phyloP scores from a whole-genome alignment of 768 basidiomycete genomes.

The Thelephora ganbajun region DNA sequence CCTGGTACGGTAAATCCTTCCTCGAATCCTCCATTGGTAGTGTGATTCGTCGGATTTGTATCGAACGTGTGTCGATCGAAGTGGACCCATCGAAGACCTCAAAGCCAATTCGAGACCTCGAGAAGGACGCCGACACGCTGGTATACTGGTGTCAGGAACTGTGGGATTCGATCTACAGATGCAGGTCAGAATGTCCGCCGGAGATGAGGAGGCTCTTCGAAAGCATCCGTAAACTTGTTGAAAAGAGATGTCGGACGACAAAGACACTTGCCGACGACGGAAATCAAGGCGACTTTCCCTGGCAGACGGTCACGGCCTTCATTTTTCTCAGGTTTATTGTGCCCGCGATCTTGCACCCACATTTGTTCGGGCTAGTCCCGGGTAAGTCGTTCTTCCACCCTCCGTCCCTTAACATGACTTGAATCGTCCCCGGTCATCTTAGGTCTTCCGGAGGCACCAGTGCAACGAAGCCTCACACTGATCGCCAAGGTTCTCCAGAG shows the following conservation, averaged over 20 bases:
- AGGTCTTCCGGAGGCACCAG: slow-evolving; percentile 54
- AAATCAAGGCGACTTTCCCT: slow-evolving; percentile 39
- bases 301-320: slow-evolving; percentile 81
- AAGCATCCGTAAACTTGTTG: slow-evolving; percentile 60
- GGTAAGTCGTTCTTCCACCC: slow-evolving; percentile 27
- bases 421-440: not conserved
- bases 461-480: slow-evolving; percentile 70
- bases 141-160: slow-evolving; percentile 69
- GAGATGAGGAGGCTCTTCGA: slow-evolving; percentile 61
- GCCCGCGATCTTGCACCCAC: slow-evolving; percentile 81
- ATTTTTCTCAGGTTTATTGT: slow-evolving; percentile 84
- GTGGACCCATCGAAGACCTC: slow-evolving; percentile 63
- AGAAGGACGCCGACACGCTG: slow-evolving; percentile 53
- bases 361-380: slow-evolving; percentile 65
- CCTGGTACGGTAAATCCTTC: slow-evolving; percentile 68
- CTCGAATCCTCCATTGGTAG: slow-evolving; percentile 69
- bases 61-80: slow-evolving; percentile 68
- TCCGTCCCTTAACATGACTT: not conserved
- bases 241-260: slow-evolving; percentile 39
- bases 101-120: slow-evolving; percentile 45
- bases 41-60: slow-evolving; percentile 53
- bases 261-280: slow-evolving; percentile 25
- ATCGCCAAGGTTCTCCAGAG: slow-evolving; percentile 87
- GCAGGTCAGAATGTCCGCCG: slow-evolving; percentile 61
- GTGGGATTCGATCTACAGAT: slow-evolving; percentile 72